These are phyloP conservation scores for Neurospora sp. DNA, from an alignment of 495 filamentous ascomycete species.

Conservation along the genomic window DNA sequence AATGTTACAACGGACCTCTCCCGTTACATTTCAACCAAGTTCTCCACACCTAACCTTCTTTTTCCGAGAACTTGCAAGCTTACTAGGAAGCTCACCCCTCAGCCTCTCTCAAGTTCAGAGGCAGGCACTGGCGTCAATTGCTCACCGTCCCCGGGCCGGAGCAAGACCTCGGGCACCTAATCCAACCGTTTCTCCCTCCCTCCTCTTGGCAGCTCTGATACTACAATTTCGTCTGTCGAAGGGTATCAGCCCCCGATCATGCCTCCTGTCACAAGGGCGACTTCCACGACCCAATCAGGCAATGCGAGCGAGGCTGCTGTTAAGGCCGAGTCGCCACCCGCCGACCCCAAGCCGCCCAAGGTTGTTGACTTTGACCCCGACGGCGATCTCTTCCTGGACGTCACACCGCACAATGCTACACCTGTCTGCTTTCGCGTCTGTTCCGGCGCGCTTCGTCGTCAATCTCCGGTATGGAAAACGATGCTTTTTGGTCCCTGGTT, in stretches of 20 bases:
- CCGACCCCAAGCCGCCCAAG: background rate
- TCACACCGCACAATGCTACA: background rate
- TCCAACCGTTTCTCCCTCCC: too few relatives aligned
- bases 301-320: background rate
- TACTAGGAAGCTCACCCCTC: too few relatives aligned
- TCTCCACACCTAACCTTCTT: too few relatives aligned
- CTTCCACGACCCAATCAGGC: background rate
- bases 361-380: background rate
- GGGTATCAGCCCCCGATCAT: background rate
- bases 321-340: background rate
- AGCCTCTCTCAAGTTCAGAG: too few relatives aligned
- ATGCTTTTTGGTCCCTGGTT: slow-evolving; percentile 18
- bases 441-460: background rate
- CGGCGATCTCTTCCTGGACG: background rate
- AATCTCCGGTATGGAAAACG: slow-evolving; percentile 18
- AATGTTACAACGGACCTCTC: too few relatives aligned
- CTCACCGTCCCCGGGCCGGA: too few relatives aligned
- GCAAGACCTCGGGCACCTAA: too few relatives aligned
- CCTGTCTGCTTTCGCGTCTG: slow-evolving; percentile 12
- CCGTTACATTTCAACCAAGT: too few relatives aligned
- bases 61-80: too few relatives aligned
- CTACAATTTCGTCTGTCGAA: background rate
- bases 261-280: background rate
- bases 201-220: too few relatives aligned
- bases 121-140: too few relatives aligned